Base-by-base conservation (phyloP, 345 rosid species). In the Dipteronia sinensis region DNA sequence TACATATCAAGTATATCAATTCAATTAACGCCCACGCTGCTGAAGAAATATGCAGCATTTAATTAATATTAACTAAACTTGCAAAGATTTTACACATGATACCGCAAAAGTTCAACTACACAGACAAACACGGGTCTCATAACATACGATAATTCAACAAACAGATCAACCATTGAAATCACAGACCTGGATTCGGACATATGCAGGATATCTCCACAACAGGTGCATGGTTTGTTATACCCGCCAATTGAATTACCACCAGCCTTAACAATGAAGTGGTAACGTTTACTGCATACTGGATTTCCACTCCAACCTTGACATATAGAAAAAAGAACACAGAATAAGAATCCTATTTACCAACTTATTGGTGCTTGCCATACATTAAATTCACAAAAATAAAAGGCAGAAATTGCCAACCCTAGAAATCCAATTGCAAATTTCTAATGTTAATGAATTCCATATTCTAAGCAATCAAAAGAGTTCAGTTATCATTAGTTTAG, bases 201-300 rank as follows among this genome's bases (percentile, higher is more conserved):
- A 82, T 88, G 90, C 65, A 85, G 19, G 38, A 76, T 42, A 62
- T 91, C 89, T 25, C 89, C 93, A 64, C 93, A 88, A 81, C 89
- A 80, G 1, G 85, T 67, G 63, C 92, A 91, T 13, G 88, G 89
- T 74, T 85, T 91, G 75, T 83, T 81, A 80, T 83, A 82, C 64
- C 90, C 88, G 53, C 88, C 89, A 23, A 88, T 79, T 46, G 94
- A 84, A 78, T 82, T 84, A 42, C 94, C 91, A 71, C 83, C 91
- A 19, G 89, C 90, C 78, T 88, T 89, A 2, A 91, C 83, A 16
- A 91, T 87, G 74, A 91, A 91, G 79, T 91, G 95, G 87, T 91
- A 91, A 7, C 93, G 91, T 34, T 85, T 91, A 19, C 87, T 65
- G 73, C 95, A 87, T 0, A 91, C 93, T 3, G 93, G 93, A 77